Base-by-base conservation (phyloP, 2,329 filamentous ascomycete genomes). In the Aureobasidium uvarum region DNA sequence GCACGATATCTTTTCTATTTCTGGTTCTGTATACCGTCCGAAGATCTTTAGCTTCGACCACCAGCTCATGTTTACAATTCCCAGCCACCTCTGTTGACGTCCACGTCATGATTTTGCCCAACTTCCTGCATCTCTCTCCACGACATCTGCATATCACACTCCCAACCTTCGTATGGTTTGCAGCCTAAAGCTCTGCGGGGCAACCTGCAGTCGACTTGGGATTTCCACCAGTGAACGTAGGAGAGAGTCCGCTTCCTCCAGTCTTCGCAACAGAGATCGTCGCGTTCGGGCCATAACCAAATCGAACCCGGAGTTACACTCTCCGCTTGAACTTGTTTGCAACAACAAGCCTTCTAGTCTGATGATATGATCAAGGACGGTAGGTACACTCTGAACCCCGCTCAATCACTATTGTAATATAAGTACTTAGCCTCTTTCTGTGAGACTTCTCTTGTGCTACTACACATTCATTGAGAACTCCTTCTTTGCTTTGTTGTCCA, bases 181-280 rank as follows among this genome's bases (percentile, higher is more conserved):
- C 39, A 58, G 38, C 38, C 54, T 58, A 20, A 58, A 58, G 5
- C 4, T 43, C 6, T 58, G 54, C 54, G 54, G 54, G 38, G 39
- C 20, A 25, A 6, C 18, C 2, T 31, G 25, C 38, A 55, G 7
- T 16, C 36, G 25, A 41, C 4, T 41, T n/a, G 13, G 3, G 16
- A 16, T 1, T 55, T 52, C 39, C 54, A 58, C 54, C 54, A 58
- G 23, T 58, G 8, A 58, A 33, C 23, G 16, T 23, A 43, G 33
- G 6, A 33, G 4, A 14, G 18, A 25, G 18, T 4, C 6, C 20
- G 25, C 5, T 31, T 1, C 25, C 13, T 31, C 38, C 16, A 23
- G n/a, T 5, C 7, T 58, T 33, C 6, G 23, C 25, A 25, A 45
- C 11, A 28, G 20, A 25, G 18, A 43, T 25, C 23, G 38, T 43